Percentiles rank a stretch among this genome's conserved stretches.
Evolutionary conservation across 1,139 yeast genomes (phyloP).

Genomic region (Debaryomycetaceae sp.): DNA sequence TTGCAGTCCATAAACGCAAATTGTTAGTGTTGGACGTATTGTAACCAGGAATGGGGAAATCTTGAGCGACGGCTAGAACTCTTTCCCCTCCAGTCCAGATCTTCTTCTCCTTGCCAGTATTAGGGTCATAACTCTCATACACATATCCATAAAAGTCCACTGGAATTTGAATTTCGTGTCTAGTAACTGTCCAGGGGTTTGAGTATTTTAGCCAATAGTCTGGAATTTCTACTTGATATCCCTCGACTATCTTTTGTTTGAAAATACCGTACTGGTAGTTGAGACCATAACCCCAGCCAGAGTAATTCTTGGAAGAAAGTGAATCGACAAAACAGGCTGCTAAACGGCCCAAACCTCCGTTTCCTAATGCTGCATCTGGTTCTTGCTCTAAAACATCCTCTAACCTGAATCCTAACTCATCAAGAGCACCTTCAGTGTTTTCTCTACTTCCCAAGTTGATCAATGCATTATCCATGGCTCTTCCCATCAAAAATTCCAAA

Average conservation of each 20-base stretch:
- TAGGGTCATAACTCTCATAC: slow-evolving; percentile 55
- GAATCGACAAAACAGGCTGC: slow-evolving; percentile 96
- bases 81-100: slow-evolving; percentile 89
- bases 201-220: slow-evolving; percentile 89
- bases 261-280: slow-evolving; percentile 93
- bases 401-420: slow-evolving; percentile 78
- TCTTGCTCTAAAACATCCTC: slow-evolving; percentile 85
- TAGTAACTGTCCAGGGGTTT: slow-evolving; percentile 91
- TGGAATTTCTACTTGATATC: slow-evolving; percentile 91
- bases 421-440: slow-evolving; percentile 53
- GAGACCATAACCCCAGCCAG: slow-evolving; percentile 96
- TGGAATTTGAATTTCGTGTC: slow-evolving; percentile 87
- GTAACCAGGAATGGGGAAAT: slow-evolving; percentile 91
- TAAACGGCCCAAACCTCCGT: slow-evolving; percentile 91
- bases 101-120: slow-evolving; percentile 48
- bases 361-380: slow-evolving; percentile 93
- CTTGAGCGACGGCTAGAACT: slow-evolving; percentile 88
- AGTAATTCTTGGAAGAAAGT: slow-evolving; percentile 78
- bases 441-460: slow-evolving; percentile 64
- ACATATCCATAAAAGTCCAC: slow-evolving; percentile 88
- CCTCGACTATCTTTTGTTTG: slow-evolving; percentile 85
- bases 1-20: slow-evolving; percentile 86
- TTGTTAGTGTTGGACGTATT: slow-evolving; percentile 83
- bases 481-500: slow-evolving; percentile 89
- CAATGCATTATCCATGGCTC: slow-evolving; percentile 92